A percentile compares a stretch with the other conserved stretches of the same genome.
Conservation (phyloP, 2,329 filamentous ascomycete genomes). For the Pseudopyricularia javanii region DNA sequence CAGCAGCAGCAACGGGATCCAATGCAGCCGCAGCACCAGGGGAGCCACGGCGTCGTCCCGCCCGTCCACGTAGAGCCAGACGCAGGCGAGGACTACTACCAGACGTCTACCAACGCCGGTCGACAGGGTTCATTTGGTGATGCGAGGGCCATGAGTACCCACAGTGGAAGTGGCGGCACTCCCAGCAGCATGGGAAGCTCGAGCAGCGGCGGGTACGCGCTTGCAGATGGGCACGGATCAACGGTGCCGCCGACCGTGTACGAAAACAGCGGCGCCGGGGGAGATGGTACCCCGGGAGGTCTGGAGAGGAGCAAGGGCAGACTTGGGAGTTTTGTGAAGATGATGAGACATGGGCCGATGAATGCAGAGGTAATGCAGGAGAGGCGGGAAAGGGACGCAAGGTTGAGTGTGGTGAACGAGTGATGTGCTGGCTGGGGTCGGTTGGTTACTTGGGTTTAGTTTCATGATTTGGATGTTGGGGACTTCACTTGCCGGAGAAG, state of each 20-base stretch:
- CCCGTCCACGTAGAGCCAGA: neutral
- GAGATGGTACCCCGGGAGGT: neutral
- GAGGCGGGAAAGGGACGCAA: neutral
- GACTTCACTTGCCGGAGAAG: neutral
- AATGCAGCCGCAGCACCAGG: neutral
- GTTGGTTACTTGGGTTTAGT: neutral
- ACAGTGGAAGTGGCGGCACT: conserved; percentile 34
- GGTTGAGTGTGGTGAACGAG: neutral
- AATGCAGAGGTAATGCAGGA: neutral
- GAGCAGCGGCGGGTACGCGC: neutral
- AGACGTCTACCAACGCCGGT: neutral
- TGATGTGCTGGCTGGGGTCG: neutral
- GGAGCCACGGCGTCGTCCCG: neutral
- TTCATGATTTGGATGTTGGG: neutral
- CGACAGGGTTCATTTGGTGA: conserved; percentile 26
- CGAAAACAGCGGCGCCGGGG: neutral
- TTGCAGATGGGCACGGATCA: neutral
- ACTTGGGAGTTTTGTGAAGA: neutral
- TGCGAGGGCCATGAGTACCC: conserved; percentile 23
- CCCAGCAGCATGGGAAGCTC: conserved; percentile 21
- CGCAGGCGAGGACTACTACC: neutral
- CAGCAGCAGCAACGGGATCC: neutral
- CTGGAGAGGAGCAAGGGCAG: neutral
- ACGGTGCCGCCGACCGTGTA: neutral
- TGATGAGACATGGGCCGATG: conserved; percentile 2